Evolutionary conservation across 176 grass and related monocot species (phyloP).

Genomic region (Elymus sibiricus): DNA sequence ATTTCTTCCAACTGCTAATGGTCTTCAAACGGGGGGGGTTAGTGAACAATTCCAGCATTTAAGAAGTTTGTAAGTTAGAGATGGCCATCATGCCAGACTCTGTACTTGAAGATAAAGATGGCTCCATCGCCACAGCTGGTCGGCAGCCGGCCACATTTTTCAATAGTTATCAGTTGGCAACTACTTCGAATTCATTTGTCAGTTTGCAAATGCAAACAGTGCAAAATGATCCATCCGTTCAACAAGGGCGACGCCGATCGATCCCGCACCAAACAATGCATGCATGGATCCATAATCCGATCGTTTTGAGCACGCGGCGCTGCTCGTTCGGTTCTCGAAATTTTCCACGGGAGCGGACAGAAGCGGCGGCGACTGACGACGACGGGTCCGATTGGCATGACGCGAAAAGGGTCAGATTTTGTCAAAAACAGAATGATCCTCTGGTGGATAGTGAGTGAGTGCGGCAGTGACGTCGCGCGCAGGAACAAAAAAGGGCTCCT

Average conservation of each 20-base stretch:
- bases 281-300: neutral
- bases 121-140: slow-evolving; percentile 8
- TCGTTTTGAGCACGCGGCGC: neutral
- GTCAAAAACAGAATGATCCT: slow-evolving; percentile 20
- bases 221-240: neutral
- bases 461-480: neutral
- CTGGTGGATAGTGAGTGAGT: neutral
- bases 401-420: slow-evolving; percentile 4
- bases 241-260: neutral
- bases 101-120: neutral
- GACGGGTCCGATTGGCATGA: neutral
- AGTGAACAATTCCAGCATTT: neutral
- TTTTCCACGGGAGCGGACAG: slow-evolving; percentile 20
- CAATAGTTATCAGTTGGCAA: neutral
- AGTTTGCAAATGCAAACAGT: neutral
- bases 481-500: neutral
- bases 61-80: neutral
- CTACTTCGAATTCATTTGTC: neutral
- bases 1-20: slow-evolving; percentile 5
- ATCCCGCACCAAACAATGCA: slow-evolving; percentile 23
- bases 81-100: neutral
- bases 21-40: neutral
- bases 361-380: neutral
- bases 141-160: neutral
- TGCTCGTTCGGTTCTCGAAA: neutral